phyloP scores from a whole-genome alignment of 768 basidiomycete species.

The Agrocybe praecox region DNA sequence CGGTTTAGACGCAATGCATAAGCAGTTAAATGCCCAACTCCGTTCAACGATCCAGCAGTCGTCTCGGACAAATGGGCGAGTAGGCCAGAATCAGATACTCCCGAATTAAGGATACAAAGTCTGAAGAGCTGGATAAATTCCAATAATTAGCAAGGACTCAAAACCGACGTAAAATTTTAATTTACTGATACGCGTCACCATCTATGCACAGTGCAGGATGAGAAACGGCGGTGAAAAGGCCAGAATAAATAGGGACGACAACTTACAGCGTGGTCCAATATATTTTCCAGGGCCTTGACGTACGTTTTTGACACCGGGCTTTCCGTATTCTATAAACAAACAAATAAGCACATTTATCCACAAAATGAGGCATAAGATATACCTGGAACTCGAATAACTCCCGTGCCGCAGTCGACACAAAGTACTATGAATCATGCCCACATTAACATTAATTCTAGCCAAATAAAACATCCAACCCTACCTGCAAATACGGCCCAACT shows the following conservation, averaged over 20 bases:
- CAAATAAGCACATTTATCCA: neutral
- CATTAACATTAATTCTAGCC: too few relatives aligned
- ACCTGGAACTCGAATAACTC: too few relatives aligned
- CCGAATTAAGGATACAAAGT: slow-evolving; percentile 92
- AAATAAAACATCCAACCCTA: too few relatives aligned
- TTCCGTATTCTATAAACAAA: slow-evolving; percentile 66
- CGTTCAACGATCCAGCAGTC: slow-evolving; percentile 88
- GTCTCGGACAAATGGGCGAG: slow-evolving; percentile 92
- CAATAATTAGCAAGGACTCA: neutral
- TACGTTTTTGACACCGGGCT: slow-evolving; percentile 80
- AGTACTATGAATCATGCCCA: too few relatives aligned
- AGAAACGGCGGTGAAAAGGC: slow-evolving; percentile 82
- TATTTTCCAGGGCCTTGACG: too few relatives aligned
- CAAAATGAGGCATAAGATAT: slow-evolving; percentile 15
- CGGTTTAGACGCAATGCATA: too few relatives aligned
- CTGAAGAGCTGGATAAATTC: slow-evolving; percentile 60
- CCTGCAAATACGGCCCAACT: slow-evolving; percentile 81
- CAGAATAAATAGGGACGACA: slow-evolving; percentile 92
- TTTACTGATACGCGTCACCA: slow-evolving; percentile 87
- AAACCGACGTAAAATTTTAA: slow-evolving; percentile 4
- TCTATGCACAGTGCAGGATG: slow-evolving; percentile 97
- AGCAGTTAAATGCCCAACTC: slow-evolving; percentile 85
- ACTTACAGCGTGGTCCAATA: slow-evolving; percentile 78
- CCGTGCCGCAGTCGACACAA: slow-evolving; percentile 84
- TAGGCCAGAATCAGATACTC: slow-evolving; percentile 87